Evolutionary conservation across 768 basidiomycete species (phyloP).

Genomic region (Kwoniella heveanensis): DNA sequence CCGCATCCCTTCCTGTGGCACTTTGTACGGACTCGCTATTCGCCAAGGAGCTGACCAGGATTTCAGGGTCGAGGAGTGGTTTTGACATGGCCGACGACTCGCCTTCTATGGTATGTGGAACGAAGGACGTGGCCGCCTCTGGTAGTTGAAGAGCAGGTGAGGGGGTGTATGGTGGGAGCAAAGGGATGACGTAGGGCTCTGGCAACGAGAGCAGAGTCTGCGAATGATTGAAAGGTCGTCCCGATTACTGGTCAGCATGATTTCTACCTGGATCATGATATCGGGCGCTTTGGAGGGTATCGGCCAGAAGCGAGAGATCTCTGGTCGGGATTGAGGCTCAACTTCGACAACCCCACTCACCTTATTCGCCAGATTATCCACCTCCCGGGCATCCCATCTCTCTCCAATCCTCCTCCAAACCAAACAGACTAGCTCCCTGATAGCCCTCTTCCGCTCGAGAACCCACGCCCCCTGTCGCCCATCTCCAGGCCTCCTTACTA

Average conservation of each 20-base stretch:
- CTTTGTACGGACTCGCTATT: conserved; percentile 64
- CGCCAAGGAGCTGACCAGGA: conserved; percentile 64
- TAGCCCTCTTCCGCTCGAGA: conserved; percentile 57
- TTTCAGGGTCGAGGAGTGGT: conserved; percentile 62
- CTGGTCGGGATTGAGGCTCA: not conserved
- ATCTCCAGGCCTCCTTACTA: conserved; percentile 48
- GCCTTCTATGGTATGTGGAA: conserved; percentile 46
- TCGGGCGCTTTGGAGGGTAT: no score
- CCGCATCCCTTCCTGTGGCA: conserved; percentile 67
- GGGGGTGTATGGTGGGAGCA: conserved; percentile 37
- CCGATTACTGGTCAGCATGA: not conserved
- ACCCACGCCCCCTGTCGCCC: conserved; percentile 58
- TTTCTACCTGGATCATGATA: no score
- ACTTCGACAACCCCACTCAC: conserved; percentile 25
- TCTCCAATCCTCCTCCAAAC: conserved; percentile 71
- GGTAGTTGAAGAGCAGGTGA: conserved; percentile 58
- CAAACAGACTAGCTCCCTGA: conserved; percentile 67
- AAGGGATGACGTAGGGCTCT: conserved; percentile 57
- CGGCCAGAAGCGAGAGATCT: not conserved
- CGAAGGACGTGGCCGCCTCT: conserved; percentile 60
- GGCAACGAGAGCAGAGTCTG: conserved; percentile 62
- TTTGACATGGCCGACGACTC: conserved; percentile 47
- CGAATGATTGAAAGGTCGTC: not conserved
- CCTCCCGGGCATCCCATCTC: conserved; percentile 67
- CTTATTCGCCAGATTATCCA: conserved; percentile 56